These are phyloP conservation scores for Zanthoxylum bungeanum DNA, from an alignment of 345 rosid species.

Conservation along the genomic window DNA sequence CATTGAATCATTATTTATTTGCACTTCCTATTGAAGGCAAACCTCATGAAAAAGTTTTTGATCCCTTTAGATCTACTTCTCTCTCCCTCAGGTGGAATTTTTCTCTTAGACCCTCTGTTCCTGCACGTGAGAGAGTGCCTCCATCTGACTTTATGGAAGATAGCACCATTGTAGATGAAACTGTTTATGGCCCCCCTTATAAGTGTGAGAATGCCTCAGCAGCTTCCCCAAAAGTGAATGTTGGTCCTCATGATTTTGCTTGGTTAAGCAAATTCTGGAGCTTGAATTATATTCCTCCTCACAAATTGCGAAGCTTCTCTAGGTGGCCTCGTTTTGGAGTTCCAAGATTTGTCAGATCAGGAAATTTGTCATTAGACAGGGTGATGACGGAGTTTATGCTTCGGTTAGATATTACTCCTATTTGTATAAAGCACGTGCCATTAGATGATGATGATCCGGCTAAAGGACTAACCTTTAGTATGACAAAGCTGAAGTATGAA, in stretches of 20 bases:
- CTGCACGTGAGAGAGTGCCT: conserved; percentile 30
- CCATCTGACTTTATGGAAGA: conserved; percentile 40
- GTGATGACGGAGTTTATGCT: conserved; percentile 97
- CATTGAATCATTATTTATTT: conserved; percentile 86
- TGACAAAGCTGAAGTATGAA: conserved; percentile 85
- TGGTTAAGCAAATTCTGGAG: conserved; percentile 85
- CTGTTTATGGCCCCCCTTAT: conserved; percentile 30
- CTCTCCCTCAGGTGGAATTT: conserved; percentile 91
- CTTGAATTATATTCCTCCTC: conserved; percentile 88
- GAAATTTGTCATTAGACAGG: conserved; percentile 87
- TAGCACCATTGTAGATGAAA: conserved; percentile 28
- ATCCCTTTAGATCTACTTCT: conserved; percentile 95
- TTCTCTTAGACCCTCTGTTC: conserved; percentile 60
- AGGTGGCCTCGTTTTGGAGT: conserved; percentile 96
- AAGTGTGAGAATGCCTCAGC: conserved; percentile 39
- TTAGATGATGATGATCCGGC: conserved; percentile 94
- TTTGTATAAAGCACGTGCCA: conserved; percentile 66
- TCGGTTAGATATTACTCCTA: conserved; percentile 80
- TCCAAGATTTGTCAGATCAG: conserved; percentile 77
- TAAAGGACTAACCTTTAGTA: conserved; percentile 73
- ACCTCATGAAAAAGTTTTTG: conserved; percentile 76
- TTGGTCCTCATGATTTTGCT: conserved; percentile 97
- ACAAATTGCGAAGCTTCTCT: conserved; percentile 85
- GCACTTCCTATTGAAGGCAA: conserved; percentile 86
- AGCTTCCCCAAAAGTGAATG: conserved; percentile 57